A percentile compares a stretch with the other conserved stretches of the same genome.
Evolutionary conservation across 768 basidiomycete genomes (phyloP).

Genomic region (Calocybe gangraenosa): DNA sequence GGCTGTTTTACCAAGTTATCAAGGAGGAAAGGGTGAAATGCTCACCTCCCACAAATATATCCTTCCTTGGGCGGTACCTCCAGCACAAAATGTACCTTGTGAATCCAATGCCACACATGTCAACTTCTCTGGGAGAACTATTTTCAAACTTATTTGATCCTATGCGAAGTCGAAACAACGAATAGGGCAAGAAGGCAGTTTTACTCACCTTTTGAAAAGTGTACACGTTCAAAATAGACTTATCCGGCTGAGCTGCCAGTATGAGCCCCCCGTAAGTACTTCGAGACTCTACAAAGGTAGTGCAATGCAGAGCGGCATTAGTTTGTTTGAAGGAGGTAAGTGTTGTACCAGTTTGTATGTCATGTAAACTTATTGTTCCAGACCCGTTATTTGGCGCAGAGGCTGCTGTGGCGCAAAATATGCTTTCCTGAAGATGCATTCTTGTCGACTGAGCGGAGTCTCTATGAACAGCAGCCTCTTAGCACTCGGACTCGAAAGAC

Average conservation of each 20-base stretch:
- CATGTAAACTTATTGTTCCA: slow-evolving; percentile 73
- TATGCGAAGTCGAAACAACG: slow-evolving; percentile 26
- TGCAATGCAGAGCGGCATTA: slow-evolving; percentile 57
- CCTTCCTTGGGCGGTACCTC: slow-evolving; percentile 83
- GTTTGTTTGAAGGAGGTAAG: slow-evolving; percentile 91
- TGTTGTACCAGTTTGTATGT: slow-evolving; percentile 70
- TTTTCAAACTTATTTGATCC: slow-evolving; percentile 87
- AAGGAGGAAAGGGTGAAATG: not conserved
- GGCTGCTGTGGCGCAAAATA: slow-evolving; percentile 61
- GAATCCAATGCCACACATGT: slow-evolving; percentile 74
- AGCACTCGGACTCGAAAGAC: no score
- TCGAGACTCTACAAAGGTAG: slow-evolving; percentile 62
- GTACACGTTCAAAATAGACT: slow-evolving; percentile 86
- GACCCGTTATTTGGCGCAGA: slow-evolving; percentile 40
- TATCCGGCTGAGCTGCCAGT: slow-evolving; percentile 82
- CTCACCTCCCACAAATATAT: slow-evolving; percentile 94
- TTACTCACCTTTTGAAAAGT: slow-evolving; percentile 81
- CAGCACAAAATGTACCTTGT: slow-evolving; percentile 75
- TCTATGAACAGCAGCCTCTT: no score
- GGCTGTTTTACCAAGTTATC: slow-evolving; percentile 4
- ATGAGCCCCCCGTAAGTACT: slow-evolving; percentile 80
- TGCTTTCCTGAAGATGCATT: slow-evolving; percentile 67
- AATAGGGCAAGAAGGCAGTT: slow-evolving; percentile 1
- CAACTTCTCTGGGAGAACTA: slow-evolving; percentile 88
- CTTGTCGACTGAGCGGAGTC: not conserved